Conservation (phyloP, 768 basidiomycete genomes). For the Tulasnella sp. region DNA sequence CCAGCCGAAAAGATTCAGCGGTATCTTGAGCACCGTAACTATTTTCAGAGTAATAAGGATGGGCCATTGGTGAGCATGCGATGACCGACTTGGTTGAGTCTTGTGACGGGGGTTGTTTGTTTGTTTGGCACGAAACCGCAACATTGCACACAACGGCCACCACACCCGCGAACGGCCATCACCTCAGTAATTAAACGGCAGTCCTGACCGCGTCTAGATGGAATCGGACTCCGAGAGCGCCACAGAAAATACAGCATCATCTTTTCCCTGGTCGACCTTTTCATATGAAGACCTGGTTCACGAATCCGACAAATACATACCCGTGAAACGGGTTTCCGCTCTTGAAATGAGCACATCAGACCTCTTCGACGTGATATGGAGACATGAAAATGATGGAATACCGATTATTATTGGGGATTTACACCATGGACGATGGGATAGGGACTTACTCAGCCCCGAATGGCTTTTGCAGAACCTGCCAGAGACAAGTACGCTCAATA, state of each 20-base stretch:
- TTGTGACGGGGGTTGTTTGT: background rate
- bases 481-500: constrained; percentile 1
- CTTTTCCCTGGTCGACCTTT: background rate
- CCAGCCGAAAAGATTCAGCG: background rate
- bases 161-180: background rate
- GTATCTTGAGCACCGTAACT: background rate
- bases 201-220: background rate
- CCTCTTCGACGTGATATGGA: constrained; percentile 28
- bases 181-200: background rate
- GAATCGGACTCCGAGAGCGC: background rate
- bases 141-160: background rate
- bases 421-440: constrained; percentile 44
- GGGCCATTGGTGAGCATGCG: background rate
- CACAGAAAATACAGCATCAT: background rate
- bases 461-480: constrained; percentile 31
- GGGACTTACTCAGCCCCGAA: constrained; percentile 41
- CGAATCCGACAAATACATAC: constrained; percentile 31
- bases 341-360: constrained; percentile 20
- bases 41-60: background rate
- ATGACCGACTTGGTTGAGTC: background rate
- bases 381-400: constrained; percentile 39
- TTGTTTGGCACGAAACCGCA: background rate
- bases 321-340: constrained; percentile 31
- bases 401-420: constrained; percentile 57
- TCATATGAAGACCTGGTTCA: background rate